Percentiles rank a stretch among this genome's conserved stretches.
Conservation (phyloP, 208 protist species). For the Leishmania braziliensis region DNA sequence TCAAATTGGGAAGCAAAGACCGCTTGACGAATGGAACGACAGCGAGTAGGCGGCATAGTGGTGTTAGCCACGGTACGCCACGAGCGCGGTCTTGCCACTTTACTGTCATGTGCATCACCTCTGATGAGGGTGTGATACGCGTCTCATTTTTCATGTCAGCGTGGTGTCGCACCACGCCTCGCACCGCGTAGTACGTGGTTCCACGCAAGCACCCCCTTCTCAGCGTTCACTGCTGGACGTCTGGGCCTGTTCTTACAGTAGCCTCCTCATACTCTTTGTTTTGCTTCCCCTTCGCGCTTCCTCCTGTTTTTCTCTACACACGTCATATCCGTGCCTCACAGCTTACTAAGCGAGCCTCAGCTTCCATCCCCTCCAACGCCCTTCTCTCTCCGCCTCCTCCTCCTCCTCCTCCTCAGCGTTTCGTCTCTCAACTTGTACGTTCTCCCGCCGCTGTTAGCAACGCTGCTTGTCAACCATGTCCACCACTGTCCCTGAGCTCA, state of each 20-base stretch:
- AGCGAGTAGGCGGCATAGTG: background rate
- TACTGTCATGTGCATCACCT: background rate
- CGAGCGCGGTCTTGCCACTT: background rate
- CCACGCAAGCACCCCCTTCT: background rate
- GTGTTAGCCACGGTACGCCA: background rate
- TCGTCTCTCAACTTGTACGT: background rate
- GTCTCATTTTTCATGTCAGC: background rate
- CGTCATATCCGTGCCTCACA: background rate
- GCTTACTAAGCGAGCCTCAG: background rate
- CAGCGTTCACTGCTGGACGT: background rate
- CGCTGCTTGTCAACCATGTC: constrained; percentile 14
- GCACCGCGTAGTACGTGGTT: background rate
- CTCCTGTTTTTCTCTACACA: background rate
- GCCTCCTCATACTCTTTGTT: no score
- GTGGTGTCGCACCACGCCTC: background rate
- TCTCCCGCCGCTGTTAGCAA: constrained; percentile 1
- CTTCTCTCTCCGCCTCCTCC: background rate
- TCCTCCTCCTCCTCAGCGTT: background rate
- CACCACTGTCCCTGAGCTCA: constrained; percentile 45
- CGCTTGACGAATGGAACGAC: background rate
- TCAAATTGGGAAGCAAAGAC: background rate
- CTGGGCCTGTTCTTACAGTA: no score
- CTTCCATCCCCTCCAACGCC: background rate
- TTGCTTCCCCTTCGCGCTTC: background rate
- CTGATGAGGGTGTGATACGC: background rate